A percentile compares a stretch with the other conserved stretches of the same genome.
phyloP scores from a whole-genome alignment of 257 asterid genomes.

The Solanum chiquidenum region DNA sequence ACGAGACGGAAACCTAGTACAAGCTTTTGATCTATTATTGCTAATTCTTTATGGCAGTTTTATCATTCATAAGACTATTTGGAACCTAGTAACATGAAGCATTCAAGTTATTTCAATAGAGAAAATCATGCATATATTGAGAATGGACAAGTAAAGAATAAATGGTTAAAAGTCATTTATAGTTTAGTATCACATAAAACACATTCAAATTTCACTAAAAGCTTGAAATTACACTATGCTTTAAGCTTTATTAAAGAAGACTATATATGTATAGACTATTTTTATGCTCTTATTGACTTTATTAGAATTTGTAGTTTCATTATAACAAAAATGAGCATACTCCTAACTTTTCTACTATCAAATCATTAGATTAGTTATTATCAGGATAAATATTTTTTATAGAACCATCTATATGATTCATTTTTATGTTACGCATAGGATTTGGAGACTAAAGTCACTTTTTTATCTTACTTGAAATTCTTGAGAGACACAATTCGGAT shows the following conservation, averaged over 20 bases:
- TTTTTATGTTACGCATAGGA: no score
- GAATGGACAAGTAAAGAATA: not conserved
- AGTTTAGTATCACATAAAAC: not conserved
- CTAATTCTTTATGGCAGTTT: no score
- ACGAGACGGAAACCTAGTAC: not conserved
- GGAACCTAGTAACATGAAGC: not conserved
- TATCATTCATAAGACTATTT: not conserved
- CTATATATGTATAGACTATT: not conserved
- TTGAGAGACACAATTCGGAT: no score
- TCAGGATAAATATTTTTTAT: no score
- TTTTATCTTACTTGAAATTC: no score
- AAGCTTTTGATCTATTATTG: not conserved
- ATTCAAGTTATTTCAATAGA: not conserved
- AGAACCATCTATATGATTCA: no score
- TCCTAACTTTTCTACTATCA: no score
- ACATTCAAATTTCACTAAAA: not conserved
- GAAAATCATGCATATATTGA: not conserved
- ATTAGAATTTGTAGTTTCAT: no score
- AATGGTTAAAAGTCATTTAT: not conserved
- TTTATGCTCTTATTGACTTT: not conserved
- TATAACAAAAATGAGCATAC: no score
- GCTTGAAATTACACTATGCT: not conserved
- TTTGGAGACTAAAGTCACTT: no score
- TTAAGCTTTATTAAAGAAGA: not conserved
- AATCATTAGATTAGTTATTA: no score